Base-by-base conservation (phyloP, 1,284 basidiomycete species). In the Sphaerobolus stellatus region DNA sequence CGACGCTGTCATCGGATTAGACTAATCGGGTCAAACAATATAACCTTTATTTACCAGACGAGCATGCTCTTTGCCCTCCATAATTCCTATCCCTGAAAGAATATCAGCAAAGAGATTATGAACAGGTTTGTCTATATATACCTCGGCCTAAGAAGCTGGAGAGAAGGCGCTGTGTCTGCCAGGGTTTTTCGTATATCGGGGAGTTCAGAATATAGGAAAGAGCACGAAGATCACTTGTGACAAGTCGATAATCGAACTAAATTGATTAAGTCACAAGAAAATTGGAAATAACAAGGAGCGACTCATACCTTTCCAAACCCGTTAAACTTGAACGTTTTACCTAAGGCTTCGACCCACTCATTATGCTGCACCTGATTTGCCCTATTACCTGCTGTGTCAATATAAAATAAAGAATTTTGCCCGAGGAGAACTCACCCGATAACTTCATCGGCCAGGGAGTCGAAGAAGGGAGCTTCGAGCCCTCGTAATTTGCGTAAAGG, bases 191-290 rank as follows among this genome's bases (percentile, higher is more conserved):
- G 64, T 91, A 92, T 28, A 83, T 74, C 0, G 80, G 76, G 56
- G 88, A 76, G 66, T 88, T 90, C 53, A 90, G 71, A 16, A 92
- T 74, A 64, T 92, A 80, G 9, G 76, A 67, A 30, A 92, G 65
- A 0, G 89, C 83, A n/a, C 79, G 65, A 5, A 88, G 87, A 64
- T 92, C 90, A 30, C 90, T 73, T 0, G 89, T 87, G 29, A 91
- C 73, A 1, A 92, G 77, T 40, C 90, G 83, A 50, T 83, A 76
- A 58, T 92, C 89, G 80, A 84, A 88, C 89, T 92, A n/a, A n/a
- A n/a, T n/a, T n/a, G n/a, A n/a, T n/a, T n/a, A n/a, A n/a, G n/a
- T n/a, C n/a, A n/a, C n/a, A n/a, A n/a, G n/a, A n/a, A n/a, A n/a
- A n/a, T n/a, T n/a, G n/a, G n/a, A n/a, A n/a, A n/a, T n/a, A n/a